Conservation (phyloP, 2,329 filamentous ascomycete genomes). For the Trichoderma sp. region DNA sequence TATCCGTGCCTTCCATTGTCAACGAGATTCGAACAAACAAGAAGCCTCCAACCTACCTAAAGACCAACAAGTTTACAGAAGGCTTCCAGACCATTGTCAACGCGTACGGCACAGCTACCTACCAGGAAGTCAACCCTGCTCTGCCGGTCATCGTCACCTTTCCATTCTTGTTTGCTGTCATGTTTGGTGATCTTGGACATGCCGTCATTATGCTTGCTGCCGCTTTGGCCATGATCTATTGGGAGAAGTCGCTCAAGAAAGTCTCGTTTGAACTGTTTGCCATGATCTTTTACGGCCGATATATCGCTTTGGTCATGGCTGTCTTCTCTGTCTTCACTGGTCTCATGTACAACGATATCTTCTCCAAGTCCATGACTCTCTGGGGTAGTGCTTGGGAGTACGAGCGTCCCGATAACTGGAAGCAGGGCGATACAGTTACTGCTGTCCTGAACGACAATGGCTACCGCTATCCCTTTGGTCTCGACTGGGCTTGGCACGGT, state of each 20-base stretch:
- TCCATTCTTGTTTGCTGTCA: conserved; percentile 99
- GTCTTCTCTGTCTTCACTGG: conserved; percentile 97
- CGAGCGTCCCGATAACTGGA: conserved; percentile 67
- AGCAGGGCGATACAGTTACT: conserved; percentile 64
- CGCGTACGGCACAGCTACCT: conserved; percentile 96
- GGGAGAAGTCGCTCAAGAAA: conserved; percentile 91
- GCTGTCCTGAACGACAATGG: conserved; percentile 67
- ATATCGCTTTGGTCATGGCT: conserved; percentile 98
- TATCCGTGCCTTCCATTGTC: conserved; percentile 98
- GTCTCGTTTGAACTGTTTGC: conserved; percentile 90
- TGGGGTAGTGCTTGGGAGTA: conserved; percentile 92
- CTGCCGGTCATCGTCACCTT: conserved; percentile 96
- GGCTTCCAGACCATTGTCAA: conserved; percentile 99
- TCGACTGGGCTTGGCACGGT: conserved; percentile 96
- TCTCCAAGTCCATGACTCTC: conserved; percentile 88
- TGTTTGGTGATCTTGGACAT: conserved; percentile 98
- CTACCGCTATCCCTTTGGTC: conserved; percentile 92
- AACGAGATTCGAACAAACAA: conserved; percentile 97
- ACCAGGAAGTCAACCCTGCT: conserved; percentile 95
- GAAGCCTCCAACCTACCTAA: conserved; percentile 94
- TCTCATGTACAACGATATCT: conserved; percentile 95
- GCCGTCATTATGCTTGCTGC: conserved; percentile 85
- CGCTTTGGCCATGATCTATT: conserved; percentile 92
- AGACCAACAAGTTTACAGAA: conserved; percentile 98
- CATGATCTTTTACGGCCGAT: conserved; percentile 98